Base-by-base conservation (phyloP, 257 asterid genomes). In the Gentiana dahurica region DNA sequence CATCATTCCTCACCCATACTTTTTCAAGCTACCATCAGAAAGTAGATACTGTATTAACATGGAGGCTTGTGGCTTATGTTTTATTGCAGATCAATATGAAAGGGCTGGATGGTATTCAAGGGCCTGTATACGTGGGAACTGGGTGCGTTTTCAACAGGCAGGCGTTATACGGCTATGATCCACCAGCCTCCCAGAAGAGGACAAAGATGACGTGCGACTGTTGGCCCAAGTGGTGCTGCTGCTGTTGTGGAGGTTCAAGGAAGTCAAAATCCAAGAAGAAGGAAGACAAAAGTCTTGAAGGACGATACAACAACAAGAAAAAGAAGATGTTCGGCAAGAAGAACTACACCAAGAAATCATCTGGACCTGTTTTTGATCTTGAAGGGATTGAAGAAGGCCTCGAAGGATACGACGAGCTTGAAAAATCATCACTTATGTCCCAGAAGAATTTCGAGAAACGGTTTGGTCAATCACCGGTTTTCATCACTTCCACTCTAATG, bases 381-480 rank as follows among this genome's bases (percentile, higher is more conserved):
- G 95, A 86, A 82, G 91, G 81, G 69, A 86, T 86, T 44, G 95
- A 84, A 65, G 95, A 84, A 79, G 94, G 95, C 34, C 76, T 84
- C 36, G 95, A 86, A 71, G 95, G 95, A 55, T 86, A 86, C 57
- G 95, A 84, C 44, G 95, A 86, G 70, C 79, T 83, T 34, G 95
- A 86, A 55, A 86, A 84, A 68, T 84, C 95, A 39, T 84, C 94
- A 6, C 88, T 87, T 74, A 87, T 87, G 95, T 84, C 94, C 33
- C 95, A 84, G 57, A 87, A 81, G 80, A 79, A 77, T 65, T 84
- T 84, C 4, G 94, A 87, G 47, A 84, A 87, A 71, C 72, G 94
- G 57, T 87, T 87, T 57, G 95, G 95, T 6, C 84, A 79, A 77
- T 87, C 95, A 4, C 94, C 91, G 0, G 94, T 87, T 64, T 81